phyloP scores from a whole-genome alignment of 148 eudicot species.

The Camellia lanceoleosa region DNA sequence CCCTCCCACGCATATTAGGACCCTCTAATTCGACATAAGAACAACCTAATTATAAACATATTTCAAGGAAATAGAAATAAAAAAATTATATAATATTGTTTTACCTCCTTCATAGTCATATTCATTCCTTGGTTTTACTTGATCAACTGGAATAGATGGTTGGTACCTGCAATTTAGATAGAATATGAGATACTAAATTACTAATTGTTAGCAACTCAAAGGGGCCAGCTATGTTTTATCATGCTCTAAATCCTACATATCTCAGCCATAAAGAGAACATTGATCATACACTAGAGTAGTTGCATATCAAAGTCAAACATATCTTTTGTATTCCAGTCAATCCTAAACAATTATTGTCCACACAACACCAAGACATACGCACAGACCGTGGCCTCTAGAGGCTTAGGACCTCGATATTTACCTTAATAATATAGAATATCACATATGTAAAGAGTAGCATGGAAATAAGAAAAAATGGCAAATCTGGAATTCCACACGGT shows the following conservation, averaged over 20 bases:
- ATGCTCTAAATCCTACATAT: too few relatives aligned
- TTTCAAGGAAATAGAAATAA: background rate
- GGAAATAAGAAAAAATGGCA: too few relatives aligned
- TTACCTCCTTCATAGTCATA: slow-evolving; percentile 27
- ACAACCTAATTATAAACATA: background rate
- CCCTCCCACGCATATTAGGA: slow-evolving; percentile 25
- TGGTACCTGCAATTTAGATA: slow-evolving; percentile 24
- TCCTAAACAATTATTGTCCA: too few relatives aligned
- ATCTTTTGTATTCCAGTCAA: background rate
- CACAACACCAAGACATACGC: background rate
- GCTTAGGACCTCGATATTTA: background rate
- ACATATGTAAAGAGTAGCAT: too few relatives aligned
- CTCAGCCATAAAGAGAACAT: background rate
- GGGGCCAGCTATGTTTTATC: too few relatives aligned
- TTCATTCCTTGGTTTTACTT: slow-evolving; percentile 27
- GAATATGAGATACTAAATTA: background rate
- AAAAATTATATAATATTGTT: background rate
- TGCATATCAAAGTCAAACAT: background rate
- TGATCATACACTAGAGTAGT: background rate
- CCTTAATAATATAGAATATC: too few relatives aligned
- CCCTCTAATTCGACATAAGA: slow-evolving; percentile 19
- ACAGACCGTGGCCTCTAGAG: background rate
- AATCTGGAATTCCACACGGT: too few relatives aligned
- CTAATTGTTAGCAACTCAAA: background rate
- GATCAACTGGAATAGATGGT: slow-evolving; percentile 29